Percentiles rank a stretch among this genome's conserved stretches.
These are phyloP conservation scores for Pseudonectria foliicola DNA, from an alignment of 2,329 filamentous ascomycete genomes.

Conservation along the genomic window DNA sequence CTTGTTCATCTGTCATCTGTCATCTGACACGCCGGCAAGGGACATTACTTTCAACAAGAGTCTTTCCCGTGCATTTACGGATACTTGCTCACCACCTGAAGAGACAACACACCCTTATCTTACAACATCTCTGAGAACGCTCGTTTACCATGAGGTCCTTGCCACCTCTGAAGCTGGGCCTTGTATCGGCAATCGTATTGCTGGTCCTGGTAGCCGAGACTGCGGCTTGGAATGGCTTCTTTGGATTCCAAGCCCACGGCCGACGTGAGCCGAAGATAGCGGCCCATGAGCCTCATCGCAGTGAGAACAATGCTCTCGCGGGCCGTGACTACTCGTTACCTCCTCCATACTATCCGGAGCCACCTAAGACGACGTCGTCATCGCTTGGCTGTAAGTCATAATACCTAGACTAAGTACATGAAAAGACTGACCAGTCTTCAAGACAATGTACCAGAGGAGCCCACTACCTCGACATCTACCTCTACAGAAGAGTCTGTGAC, in stretches of 20 bases:
- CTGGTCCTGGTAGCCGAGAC: not conserved
- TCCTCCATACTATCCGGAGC: conserved; percentile 17
- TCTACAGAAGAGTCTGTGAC: not conserved
- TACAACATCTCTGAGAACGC: too few species aligned
- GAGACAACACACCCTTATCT: too few species aligned
- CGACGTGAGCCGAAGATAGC: conserved; percentile 6
- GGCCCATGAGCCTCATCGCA: conserved; percentile 3
- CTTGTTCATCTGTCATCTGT: too few species aligned
- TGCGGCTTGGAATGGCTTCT: conserved; percentile 4
- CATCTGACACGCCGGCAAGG: too few species aligned
- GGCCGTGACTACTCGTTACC: conserved; percentile 15
- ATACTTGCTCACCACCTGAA: too few species aligned
- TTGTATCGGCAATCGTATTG: too few species aligned
- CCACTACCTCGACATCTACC: conserved; percentile 2
- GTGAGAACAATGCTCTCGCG: conserved; percentile 4
- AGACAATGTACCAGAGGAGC: conserved; percentile 6
- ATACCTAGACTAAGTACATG: too few species aligned
- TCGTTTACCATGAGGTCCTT: too few species aligned
- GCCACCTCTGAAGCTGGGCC: too few species aligned
- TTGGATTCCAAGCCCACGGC: conserved; percentile 1
- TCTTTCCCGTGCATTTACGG: too few species aligned
- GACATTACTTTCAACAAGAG: too few species aligned
- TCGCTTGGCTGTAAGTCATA: conserved; percentile 9
- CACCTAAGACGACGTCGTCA: conserved; percentile 1
- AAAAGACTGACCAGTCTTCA: conserved; percentile 4